Percentiles rank a stretch among this genome's conserved stretches.
Evolutionary conservation across 345 rosid genomes (phyloP).

Genomic region (Rubroshorea leprosula): DNA sequence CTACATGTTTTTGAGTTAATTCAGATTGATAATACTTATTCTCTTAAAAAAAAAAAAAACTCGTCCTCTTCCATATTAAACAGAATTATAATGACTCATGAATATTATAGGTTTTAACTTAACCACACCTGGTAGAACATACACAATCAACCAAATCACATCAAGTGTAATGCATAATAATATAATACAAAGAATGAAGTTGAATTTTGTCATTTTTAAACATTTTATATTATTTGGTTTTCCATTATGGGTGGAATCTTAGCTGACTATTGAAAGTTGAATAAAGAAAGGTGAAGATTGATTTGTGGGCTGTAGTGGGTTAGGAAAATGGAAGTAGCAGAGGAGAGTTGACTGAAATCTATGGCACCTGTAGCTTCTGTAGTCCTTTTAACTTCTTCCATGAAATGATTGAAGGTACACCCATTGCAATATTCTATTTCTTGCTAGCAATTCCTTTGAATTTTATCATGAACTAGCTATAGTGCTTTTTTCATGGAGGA

Average conservation of each 20-base stretch:
- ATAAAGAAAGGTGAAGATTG: background rate
- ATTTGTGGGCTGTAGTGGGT: slow-evolving; percentile 2
- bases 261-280: background rate
- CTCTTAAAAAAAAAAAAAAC: no score
- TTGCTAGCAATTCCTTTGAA: no score
- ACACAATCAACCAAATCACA: no score
- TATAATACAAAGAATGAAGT: no score
- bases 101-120: background rate
- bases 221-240: background rate
- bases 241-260: background rate
- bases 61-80: background rate
- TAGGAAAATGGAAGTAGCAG: background rate
- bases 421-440: no score
- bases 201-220: no score
- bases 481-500: no score
- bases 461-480: no score
- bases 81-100: background rate
- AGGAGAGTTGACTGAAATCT: background rate
- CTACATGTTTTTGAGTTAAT: no score
- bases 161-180: no score
- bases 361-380: background rate
- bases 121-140: background rate
- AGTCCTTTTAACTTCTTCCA: background rate
- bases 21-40: no score
- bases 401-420: background rate